phyloP scores from a whole-genome alignment of 148 eudicot species.

The Nyssa sinensis region DNA sequence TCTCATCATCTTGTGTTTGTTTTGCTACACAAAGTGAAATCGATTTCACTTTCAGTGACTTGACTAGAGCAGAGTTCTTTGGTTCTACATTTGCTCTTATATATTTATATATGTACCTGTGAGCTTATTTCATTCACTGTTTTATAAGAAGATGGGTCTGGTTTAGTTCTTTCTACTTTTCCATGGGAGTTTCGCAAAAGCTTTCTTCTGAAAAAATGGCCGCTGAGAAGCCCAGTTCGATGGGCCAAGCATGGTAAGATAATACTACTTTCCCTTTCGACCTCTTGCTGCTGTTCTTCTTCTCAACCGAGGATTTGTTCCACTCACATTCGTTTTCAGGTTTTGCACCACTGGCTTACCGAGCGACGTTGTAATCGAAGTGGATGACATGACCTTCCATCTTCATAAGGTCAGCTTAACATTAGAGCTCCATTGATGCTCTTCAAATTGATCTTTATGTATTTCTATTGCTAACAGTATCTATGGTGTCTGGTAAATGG shows the following conservation, averaged over 20 bases:
- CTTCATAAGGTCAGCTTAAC: constrained; percentile 69
- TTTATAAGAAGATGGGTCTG: constrained; percentile 23
- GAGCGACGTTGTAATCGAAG: constrained; percentile 70
- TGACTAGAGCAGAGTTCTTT: too few species aligned
- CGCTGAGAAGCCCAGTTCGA: constrained; percentile 48
- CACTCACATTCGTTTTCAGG: constrained; percentile 31
- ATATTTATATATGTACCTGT: too few species aligned
- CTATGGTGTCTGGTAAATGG: constrained; percentile 6
- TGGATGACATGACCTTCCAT: constrained; percentile 84
- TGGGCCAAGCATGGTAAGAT: constrained; percentile 80
- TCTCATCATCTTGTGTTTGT: too few species aligned
- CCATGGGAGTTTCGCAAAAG: too few species aligned
- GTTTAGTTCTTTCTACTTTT: background rate
- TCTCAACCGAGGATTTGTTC: background rate
- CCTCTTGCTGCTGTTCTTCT: background rate
- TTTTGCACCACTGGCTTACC: constrained; percentile 87
- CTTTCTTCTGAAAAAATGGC: constrained; percentile 36
- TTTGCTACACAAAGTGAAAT: too few species aligned
- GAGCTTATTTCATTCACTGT: too few species aligned
- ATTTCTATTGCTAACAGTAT: background rate
- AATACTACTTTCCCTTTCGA: background rate
- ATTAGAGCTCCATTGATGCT: background rate
- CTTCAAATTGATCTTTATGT: too few species aligned
- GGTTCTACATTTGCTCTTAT: too few species aligned
- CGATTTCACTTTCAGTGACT: too few species aligned